Conservation (phyloP, 371 early-diverging fungal species). For the Mucor velutinosus region DNA sequence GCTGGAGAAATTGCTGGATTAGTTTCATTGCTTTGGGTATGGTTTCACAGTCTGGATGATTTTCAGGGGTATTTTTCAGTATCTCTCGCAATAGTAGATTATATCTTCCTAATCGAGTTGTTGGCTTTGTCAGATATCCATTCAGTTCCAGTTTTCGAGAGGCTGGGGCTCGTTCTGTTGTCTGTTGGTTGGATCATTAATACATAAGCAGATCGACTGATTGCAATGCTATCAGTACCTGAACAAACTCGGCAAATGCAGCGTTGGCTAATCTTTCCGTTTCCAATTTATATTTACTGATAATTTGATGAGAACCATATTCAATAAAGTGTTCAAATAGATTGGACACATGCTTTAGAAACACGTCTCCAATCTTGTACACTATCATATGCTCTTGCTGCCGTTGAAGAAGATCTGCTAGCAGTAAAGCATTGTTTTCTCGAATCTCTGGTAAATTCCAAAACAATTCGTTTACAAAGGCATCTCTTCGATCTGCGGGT, state of each 20-base stretch:
- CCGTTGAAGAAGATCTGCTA: conserved; percentile 64
- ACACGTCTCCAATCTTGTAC: conserved; percentile 82
- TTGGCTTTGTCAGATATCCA: conserved; percentile 84
- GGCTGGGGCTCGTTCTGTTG: conserved; percentile 71
- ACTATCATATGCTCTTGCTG: conserved; percentile 77
- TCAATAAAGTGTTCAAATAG: conserved; percentile 79
- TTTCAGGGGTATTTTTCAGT: conserved; percentile 79
- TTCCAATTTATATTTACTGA: conserved; percentile 80
- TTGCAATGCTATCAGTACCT: conserved; percentile 45
- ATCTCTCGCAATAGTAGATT: conserved; percentile 85
- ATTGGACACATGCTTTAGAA: conserved; percentile 65
- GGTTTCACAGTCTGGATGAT: conserved; percentile 75
- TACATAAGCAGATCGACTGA: too few relatives aligned
- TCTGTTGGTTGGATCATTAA: conserved; percentile 30
- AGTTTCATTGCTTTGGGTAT: conserved; percentile 67
- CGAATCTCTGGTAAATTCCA: conserved; percentile 80
- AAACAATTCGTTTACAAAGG: conserved; percentile 79
- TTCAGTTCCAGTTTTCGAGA: conserved; percentile 83
- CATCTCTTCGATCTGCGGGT: conserved; percentile 35
- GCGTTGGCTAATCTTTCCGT: conserved; percentile 71
- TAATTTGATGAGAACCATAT: conserved; percentile 88
- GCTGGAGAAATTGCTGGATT: conserved; percentile 71
- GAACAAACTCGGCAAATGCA: conserved; percentile 71
- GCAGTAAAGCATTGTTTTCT: conserved; percentile 68
- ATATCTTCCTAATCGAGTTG: conserved; percentile 89